Conservation (phyloP, 2,329 filamentous ascomycete species). For the Keithomyces neogunnii region DNA sequence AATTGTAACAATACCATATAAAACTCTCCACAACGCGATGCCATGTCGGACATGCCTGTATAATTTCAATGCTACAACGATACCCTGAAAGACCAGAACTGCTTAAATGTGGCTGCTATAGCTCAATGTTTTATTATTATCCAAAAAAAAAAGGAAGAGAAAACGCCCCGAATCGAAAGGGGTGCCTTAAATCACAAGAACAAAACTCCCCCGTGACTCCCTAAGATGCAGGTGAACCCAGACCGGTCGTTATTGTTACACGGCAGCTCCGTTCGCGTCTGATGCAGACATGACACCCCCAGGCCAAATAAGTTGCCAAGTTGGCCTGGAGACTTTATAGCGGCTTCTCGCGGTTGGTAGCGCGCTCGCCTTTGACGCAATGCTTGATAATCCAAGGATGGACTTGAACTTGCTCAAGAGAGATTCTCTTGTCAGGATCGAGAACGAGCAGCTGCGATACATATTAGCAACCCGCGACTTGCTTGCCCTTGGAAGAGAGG, state of each 20-base stretch:
- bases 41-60: not conserved
- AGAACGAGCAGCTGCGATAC: slow-evolving; percentile 73
- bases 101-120: not conserved
- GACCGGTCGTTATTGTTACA: slow-evolving; percentile 9
- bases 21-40: not conserved
- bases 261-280: slow-evolving; percentile 6
- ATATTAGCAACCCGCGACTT: slow-evolving; percentile 13
- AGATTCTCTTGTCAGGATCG: slow-evolving; percentile 87
- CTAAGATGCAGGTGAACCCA: slow-evolving; percentile 19
- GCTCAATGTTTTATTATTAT: not conserved
- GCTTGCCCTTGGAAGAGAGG: no score
- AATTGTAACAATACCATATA: slow-evolving; percentile 5
- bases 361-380: slow-evolving; percentile 60
- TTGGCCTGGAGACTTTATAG: slow-evolving; percentile 12
- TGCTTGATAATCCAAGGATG: slow-evolving; percentile 98
- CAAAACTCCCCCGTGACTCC: slow-evolving; percentile 14
- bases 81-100: not conserved
- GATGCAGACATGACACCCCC: slow-evolving; percentile 4
- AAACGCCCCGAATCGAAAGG: not conserved
- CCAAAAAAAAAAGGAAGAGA: not conserved
- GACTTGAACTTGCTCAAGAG: slow-evolving; percentile 76
- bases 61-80: slow-evolving; percentile 1
- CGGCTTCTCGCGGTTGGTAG: slow-evolving; percentile 39
- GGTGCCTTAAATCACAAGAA: not conserved
- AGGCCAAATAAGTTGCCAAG: slow-evolving; percentile 11